These are phyloP conservation scores for Malassezia obtusa DNA, from an alignment of 1,284 basidiomycete genomes.

Conservation along the genomic window DNA sequence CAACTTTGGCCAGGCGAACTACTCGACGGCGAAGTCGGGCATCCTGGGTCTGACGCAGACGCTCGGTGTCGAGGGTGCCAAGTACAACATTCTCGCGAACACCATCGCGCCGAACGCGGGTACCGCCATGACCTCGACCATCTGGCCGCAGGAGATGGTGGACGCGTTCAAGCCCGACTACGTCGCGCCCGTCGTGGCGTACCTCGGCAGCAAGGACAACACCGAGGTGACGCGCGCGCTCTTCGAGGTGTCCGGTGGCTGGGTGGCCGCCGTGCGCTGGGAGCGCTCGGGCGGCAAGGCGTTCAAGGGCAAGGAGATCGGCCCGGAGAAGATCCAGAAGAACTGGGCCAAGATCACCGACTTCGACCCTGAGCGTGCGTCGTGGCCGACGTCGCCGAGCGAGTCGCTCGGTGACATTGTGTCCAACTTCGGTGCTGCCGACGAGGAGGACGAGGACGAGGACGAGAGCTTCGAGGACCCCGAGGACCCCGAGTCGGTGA, in stretches of 20 bases:
- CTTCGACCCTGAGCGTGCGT: conserved; percentile 42
- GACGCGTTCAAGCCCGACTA: conserved; percentile 92
- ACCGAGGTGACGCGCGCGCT: conserved; percentile 64
- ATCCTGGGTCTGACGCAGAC: conserved; percentile 83
- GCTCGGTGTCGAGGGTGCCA: conserved; percentile 81
- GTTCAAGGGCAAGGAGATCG: conserved; percentile 34
- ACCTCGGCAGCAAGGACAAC: conserved; percentile 71
- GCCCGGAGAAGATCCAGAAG: conserved; percentile 39
- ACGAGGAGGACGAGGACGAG: conserved; percentile 22
- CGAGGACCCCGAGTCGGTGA: conserved; percentile 75
- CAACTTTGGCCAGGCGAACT: conserved; percentile 84
- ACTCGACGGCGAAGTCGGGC: conserved; percentile 71
- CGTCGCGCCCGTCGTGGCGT: conserved; percentile 82
- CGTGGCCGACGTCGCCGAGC: conserved; percentile 36
- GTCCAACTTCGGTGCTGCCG: conserved; percentile 34
- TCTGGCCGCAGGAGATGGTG: conserved; percentile 80
- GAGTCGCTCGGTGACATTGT: conserved; percentile 44
- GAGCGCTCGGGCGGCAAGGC: conserved; percentile 69
- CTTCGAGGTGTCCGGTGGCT: conserved; percentile 85
- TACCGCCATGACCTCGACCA: conserved; percentile 48
- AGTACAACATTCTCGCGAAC: conserved; percentile 76
- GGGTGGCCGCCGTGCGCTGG: conserved; percentile 87
- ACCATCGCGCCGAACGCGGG: conserved; percentile 85
- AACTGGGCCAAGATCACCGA: conserved; percentile 41
- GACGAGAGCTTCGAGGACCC: conserved; percentile 59